A percentile compares a stretch with the other conserved stretches of the same genome.
phyloP scores from a whole-genome alignment of 192 early-diverging fungal species.

The Mortierella hygrophila region DNA sequence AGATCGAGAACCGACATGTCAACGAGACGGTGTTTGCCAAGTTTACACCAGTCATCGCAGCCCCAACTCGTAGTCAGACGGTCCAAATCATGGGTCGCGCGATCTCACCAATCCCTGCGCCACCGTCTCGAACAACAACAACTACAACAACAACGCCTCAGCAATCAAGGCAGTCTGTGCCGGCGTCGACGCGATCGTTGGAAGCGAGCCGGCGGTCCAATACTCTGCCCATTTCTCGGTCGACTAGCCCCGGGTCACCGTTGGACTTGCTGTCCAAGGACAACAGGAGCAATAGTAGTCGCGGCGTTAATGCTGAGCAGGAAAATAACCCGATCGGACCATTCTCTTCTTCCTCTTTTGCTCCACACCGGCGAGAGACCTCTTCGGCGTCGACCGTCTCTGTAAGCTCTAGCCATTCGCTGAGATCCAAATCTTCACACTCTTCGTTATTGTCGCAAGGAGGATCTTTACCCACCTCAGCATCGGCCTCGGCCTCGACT shows the following conservation, averaged over 20 bases:
- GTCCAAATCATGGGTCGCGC: constrained; percentile 47
- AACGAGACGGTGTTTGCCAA: constrained; percentile 68
- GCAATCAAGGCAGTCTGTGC: not conserved
- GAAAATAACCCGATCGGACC: not conserved
- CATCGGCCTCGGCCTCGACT: constrained; percentile 11
- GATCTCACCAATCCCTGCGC: constrained; percentile 20
- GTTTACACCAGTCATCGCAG: constrained; percentile 41
- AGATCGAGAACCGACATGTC: constrained; percentile 66
- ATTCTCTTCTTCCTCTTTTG: not conserved
- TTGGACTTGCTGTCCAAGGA: not conserved
- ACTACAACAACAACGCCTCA: not conserved
- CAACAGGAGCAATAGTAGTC: not conserved
- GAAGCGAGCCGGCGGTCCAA: constrained; percentile 12
- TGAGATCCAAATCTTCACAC: constrained; percentile 34
- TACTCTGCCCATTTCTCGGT: not conserved
- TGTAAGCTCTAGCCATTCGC: constrained; percentile 7
- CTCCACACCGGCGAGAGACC: constrained; percentile 17
- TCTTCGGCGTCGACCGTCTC: constrained; percentile 13
- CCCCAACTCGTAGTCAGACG: constrained; percentile 52
- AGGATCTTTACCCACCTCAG: not conserved
- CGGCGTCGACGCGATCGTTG: not conserved
- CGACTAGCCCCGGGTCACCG: not conserved
- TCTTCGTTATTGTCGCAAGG: constrained; percentile 16
- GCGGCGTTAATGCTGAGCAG: not conserved
- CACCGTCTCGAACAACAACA: not conserved